These are phyloP conservation scores for Candida nemodendra DNA, from an alignment of 805 yeast species.

Conservation along the genomic window DNA sequence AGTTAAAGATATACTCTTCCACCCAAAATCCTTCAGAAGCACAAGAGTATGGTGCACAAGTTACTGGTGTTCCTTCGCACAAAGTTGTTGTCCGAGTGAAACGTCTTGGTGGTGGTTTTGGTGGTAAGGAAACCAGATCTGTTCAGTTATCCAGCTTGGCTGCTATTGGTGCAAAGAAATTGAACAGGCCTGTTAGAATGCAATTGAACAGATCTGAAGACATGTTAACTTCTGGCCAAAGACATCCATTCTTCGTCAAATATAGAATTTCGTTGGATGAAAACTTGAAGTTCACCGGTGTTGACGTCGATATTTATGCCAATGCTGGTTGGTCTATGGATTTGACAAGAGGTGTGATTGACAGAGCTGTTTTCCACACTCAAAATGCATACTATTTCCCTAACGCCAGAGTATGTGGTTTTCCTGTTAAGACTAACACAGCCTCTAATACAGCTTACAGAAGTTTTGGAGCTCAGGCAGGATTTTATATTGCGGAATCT, in stretches of 20 bases:
- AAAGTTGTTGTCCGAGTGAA: conserved; percentile 41
- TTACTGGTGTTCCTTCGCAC: conserved; percentile 42
- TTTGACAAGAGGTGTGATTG: conserved; percentile 47
- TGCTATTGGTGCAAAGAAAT: conserved; percentile 43
- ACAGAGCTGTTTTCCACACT: conserved; percentile 44
- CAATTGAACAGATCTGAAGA: conserved; percentile 42
- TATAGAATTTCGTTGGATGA: conserved; percentile 44
- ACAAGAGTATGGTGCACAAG: conserved; percentile 42
- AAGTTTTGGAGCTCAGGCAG: conserved; percentile 52
- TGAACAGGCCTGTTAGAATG: conserved; percentile 42
- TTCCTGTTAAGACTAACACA: conserved; percentile 43
- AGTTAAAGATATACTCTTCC: conserved; percentile 42
- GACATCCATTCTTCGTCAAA: conserved; percentile 45
- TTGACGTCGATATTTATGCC: conserved; percentile 39
- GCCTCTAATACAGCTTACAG: conserved; percentile 50
- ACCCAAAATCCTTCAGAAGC: conserved; percentile 47
- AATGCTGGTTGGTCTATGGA: conserved; percentile 52
- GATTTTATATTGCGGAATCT: conserved; percentile 44
- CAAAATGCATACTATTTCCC: conserved; percentile 45
- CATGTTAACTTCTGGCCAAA: conserved; percentile 45
- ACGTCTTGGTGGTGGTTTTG: conserved; percentile 50
- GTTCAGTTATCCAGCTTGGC: conserved; percentile 39
- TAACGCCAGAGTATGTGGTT: conserved; percentile 37
- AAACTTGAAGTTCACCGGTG: conserved; percentile 39
- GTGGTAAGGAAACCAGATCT: conserved; percentile 47